phyloP scores from a whole-genome alignment of 139 green algal species.

The Microglena sp. region DNA sequence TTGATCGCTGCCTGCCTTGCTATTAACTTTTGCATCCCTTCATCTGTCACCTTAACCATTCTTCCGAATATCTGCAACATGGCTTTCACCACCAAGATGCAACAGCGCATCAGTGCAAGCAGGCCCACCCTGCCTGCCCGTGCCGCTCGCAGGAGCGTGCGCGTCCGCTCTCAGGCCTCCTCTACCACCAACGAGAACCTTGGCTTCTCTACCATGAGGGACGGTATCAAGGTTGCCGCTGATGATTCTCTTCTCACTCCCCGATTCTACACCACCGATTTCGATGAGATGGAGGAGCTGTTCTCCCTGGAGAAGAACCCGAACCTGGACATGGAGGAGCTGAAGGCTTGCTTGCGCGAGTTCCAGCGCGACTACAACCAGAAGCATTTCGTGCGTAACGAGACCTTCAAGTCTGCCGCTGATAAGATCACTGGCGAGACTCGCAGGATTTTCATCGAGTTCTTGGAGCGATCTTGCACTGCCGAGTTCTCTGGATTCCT shows the following conservation, averaged over 20 bases:
- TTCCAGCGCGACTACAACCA: conserved; percentile 99
- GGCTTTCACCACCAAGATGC: background rate
- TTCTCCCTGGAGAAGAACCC: conserved; percentile 91
- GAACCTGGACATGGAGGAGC: conserved; percentile 83
- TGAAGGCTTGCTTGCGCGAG: conserved; percentile 80
- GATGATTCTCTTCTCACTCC: conserved; percentile 88
- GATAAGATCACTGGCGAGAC: conserved; percentile 75
- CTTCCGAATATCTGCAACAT: no score
- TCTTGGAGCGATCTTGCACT: conserved; percentile 98
- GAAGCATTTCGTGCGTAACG: conserved; percentile 96
- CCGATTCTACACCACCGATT: conserved; percentile 85
- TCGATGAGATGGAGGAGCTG: conserved; percentile 98
- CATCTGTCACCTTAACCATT: no score
- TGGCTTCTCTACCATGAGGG: conserved; percentile 21
- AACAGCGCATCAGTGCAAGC: background rate
- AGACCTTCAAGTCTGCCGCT: conserved; percentile 82
- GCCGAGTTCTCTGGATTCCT: conserved; percentile 98
- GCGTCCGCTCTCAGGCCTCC: background rate
- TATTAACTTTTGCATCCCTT: no score
- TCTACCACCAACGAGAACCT: conserved; percentile 4
- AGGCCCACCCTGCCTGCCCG: background rate
- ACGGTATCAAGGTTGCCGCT: conserved; percentile 36
- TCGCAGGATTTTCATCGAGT: conserved; percentile 55
- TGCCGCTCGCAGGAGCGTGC: background rate
- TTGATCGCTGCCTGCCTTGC: no score